Percentiles rank a stretch among this genome's conserved stretches.
phyloP scores from a whole-genome alignment of 768 basidiomycete species.

The Tricholoma hemisulphureum region DNA sequence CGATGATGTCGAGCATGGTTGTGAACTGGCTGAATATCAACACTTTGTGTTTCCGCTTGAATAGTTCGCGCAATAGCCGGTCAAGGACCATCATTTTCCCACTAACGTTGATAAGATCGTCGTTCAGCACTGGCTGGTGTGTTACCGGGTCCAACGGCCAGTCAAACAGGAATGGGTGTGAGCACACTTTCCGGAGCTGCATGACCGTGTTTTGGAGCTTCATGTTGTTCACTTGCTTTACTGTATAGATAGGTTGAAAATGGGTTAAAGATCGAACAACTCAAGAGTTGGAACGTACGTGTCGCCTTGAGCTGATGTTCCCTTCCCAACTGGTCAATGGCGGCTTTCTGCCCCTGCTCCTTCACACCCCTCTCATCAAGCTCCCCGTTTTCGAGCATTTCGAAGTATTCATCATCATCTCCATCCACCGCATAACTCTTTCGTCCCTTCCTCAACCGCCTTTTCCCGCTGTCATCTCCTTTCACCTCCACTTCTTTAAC shows the following conservation, averaged over 20 bases:
- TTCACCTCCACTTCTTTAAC: conserved; percentile 10
- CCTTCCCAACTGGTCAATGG: conserved; percentile 52
- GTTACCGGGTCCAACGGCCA: conserved; percentile 72
- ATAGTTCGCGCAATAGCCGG: conserved; percentile 79
- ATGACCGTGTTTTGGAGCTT: conserved; percentile 92
- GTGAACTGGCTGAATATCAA: conserved; percentile 93
- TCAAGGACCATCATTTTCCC: conserved; percentile 99
- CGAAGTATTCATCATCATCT: conserved; percentile 67
- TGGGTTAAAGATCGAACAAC: too few species aligned
- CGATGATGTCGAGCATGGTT: conserved; percentile 93
- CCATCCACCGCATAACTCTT: conserved; percentile 57
- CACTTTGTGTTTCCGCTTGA: conserved; percentile 78
- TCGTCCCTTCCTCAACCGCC: conserved; percentile 33
- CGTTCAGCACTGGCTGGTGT: conserved; percentile 62
- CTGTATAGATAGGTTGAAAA: too few species aligned
- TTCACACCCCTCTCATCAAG: conserved; percentile 36
- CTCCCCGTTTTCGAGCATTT: conserved; percentile 52
- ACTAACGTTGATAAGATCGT: conserved; percentile 79
- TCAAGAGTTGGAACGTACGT: conserved; percentile 39
- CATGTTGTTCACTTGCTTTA: conserved; percentile 87
- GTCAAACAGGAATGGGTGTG: conserved; percentile 88
- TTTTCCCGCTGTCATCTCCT: conserved; percentile 18
- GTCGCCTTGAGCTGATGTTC: conserved; percentile 59
- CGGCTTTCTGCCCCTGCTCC: conserved; percentile 31
- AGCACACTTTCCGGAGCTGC: conserved; percentile 96